Conservation (phyloP, 139 green algal species). For the Micractinium sp. region DNA sequence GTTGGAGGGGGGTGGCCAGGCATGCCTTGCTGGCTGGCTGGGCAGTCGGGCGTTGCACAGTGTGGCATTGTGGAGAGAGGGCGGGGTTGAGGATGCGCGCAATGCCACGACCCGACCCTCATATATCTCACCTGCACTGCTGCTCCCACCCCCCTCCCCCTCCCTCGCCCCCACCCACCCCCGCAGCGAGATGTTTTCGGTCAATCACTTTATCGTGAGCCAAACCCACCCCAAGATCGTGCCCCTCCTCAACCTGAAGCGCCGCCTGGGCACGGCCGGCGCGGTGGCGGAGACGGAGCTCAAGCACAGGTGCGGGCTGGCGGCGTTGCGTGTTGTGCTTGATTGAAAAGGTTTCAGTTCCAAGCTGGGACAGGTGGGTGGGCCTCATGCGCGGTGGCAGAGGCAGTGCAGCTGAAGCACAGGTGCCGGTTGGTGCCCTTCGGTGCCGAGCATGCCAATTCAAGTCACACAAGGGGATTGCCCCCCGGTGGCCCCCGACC, state of each 20-base stretch:
- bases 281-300: conserved; percentile 85
- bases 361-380: too few species aligned
- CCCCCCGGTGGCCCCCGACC: too few species aligned
- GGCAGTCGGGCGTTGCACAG: neutral
- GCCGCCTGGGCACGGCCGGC: conserved; percentile 65
- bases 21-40: neutral
- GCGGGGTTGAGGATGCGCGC: too few species aligned
- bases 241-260: conserved; percentile 86
- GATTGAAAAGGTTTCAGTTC: too few species aligned
- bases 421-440: too few species aligned
- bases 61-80: too few species aligned
- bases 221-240: conserved; percentile 94
- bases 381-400: too few species aligned
- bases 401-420: too few species aligned
- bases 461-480: too few species aligned
- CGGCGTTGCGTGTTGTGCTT: neutral
- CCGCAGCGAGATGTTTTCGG: conserved; percentile 93
- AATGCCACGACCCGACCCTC: neutral
- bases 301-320: conserved; percentile 79
- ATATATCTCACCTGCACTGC: too few species aligned
- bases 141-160: neutral
- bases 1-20: too few species aligned
- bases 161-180: neutral
- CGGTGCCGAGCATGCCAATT: too few species aligned
- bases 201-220: conserved; percentile 93